Base-by-base conservation (phyloP, 1,139 yeast genomes). In the Saccharomyces hybrid region DNA sequence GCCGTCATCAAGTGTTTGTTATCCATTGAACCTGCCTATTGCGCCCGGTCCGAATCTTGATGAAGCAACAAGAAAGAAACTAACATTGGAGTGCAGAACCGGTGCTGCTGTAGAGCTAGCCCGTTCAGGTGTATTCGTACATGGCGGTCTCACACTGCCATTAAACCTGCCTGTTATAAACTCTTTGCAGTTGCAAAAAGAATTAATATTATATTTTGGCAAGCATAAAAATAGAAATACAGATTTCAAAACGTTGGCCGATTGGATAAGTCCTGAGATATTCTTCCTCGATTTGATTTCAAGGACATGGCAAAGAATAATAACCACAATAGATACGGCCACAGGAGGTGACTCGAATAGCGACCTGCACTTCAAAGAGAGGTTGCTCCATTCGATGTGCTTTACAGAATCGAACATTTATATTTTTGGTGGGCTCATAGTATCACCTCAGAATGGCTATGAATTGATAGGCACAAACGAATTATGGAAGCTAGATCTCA, bases 61-160 rank as follows among this genome's bases (percentile, higher is more conserved):
- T 52, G 64, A 59, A 11, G 52, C 61, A 3, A 52, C 58, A 5
- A 62, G 55, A 48, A 58, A 62, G 50, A 60, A 63, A 49, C 52
- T 60, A 14, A 58, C 63, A n/a, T 71, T 85, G 57, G 81, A 79
- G 56, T 79, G 78, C 47, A 74, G 91, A 56, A 83, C 88, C 0
- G 93, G 93, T 11, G 79, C 88, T 1, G 81, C 88, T 0, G 72
- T 83, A 2, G 73, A 79, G 2, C 73, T 83, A 14, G 75, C 77
- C 52, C 78, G 82, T 60, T 84, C 90, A 14, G 73, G 82, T 53
- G 75, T 86, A 1, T 77, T 82, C 51, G 81, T 81, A 0, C 80
- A 76, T 63, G 91, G 90, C 13, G 93, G 93, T 0, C 68, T 83
- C n/a, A 78, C 83, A 1, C 70, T 81, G 25, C 86, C 85, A 0